These are phyloP conservation scores for Globisporangium nunn DNA, from an alignment of 352 stramenopile genomes.

Conservation along the genomic window DNA sequence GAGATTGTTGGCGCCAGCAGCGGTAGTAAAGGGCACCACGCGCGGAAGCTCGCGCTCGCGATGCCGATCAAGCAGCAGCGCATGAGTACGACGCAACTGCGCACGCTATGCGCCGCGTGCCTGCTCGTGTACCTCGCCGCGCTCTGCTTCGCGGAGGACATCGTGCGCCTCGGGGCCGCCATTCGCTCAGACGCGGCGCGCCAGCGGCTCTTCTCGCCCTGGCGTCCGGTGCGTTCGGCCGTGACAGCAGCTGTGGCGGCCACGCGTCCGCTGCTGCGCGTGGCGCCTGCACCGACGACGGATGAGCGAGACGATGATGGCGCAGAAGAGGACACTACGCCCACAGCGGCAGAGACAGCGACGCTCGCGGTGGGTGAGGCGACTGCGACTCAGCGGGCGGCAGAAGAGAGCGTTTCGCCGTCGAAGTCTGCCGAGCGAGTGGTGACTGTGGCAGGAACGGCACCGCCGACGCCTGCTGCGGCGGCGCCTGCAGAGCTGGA, in stretches of 20 bases:
- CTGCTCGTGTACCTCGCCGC: constrained; percentile 14
- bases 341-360: not conserved
- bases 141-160: constrained; percentile 14
- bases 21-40: not conserved
- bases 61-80: constrained; percentile 3
- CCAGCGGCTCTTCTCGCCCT: constrained; percentile 12
- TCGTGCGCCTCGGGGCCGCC: constrained; percentile 10
- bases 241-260: constrained; percentile 1
- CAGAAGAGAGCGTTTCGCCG: not conserved
- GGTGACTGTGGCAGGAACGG: not conserved
- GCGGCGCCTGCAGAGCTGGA: not conserved
- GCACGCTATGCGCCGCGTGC: constrained; percentile 13
- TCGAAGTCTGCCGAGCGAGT: not conserved
- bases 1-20: not conserved
- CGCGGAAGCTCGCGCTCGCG: not conserved
- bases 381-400: not conserved
- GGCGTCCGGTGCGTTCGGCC: constrained; percentile 14
- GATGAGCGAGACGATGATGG: not conserved
- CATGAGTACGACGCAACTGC: constrained; percentile 15
- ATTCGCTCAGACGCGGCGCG: constrained; percentile 12
- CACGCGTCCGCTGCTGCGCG: not conserved
- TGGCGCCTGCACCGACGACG: not conserved
- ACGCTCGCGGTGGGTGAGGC: not conserved
- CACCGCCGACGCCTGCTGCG: not conserved
- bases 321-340: not conserved